Evolutionary conservation across 345 rosid species (phyloP).

Genomic region (Iberis pinnata): DNA sequence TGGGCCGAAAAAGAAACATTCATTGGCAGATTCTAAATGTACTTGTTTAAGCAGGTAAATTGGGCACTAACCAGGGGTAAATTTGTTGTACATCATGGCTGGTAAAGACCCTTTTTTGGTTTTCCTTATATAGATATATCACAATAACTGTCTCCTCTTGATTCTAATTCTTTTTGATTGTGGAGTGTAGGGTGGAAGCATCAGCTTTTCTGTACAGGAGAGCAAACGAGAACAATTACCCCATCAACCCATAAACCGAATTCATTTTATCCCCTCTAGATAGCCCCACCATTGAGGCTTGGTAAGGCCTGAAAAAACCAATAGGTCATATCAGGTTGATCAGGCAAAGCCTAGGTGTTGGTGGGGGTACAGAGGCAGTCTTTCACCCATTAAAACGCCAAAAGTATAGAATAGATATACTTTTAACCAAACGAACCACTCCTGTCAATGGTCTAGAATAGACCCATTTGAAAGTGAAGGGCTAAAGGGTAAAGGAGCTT

Average conservation of each 20-base stretch:
- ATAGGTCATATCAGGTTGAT: constrained; percentile 4
- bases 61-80: constrained; percentile 77
- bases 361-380: constrained; percentile 18
- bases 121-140: background rate
- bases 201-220: constrained; percentile 93
- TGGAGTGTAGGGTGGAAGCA: constrained; percentile 89
- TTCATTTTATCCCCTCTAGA: background rate
- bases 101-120: constrained; percentile 56
- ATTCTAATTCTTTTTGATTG: constrained; percentile 17
- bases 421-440: constrained; percentile 1
- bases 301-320: constrained; percentile 9
- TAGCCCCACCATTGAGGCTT: constrained; percentile 9
- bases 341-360: constrained; percentile 3
- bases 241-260: constrained; percentile 59
- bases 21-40: constrained; percentile 12
- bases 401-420: background rate
- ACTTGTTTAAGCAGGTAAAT: constrained; percentile 63
- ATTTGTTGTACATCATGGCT: constrained; percentile 92
- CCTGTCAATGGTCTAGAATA: background rate
- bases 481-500: too few relatives aligned
- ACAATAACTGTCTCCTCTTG: background rate
- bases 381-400: constrained; percentile 14
- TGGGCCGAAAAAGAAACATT: background rate
- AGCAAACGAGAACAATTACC: constrained; percentile 79
- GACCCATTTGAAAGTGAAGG: too few relatives aligned